Evolutionary conservation across 805 yeast genomes (phyloP).

Genomic region (Saccharomycopsis guyanensis): DNA sequence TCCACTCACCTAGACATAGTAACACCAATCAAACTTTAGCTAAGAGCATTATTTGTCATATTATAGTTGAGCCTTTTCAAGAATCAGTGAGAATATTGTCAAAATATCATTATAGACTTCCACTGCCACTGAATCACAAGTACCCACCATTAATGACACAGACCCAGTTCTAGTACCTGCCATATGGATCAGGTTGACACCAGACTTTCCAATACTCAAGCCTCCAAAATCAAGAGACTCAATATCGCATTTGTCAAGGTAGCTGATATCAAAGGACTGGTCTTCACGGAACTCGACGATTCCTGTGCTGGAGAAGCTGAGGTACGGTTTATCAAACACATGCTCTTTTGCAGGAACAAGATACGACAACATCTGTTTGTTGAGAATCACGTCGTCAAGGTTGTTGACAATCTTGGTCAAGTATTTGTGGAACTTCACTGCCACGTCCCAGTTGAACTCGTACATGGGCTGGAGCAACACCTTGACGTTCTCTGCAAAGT

Average conservation of each 20-base stretch:
- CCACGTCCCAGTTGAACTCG: background rate
- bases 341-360: constrained; percentile 1
- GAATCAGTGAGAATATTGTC: background rate
- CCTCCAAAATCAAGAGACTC: background rate
- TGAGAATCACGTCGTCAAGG: background rate
- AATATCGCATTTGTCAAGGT: background rate
- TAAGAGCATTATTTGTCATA: too few relatives aligned
- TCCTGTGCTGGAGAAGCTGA: background rate
- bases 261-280: background rate
- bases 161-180: background rate
- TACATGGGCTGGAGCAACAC: background rate
- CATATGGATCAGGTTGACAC: background rate
- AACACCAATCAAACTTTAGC: too few relatives aligned
- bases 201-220: background rate
- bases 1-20: too few relatives aligned
- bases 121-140: background rate
- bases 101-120: background rate
- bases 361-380: background rate
- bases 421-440: background rate
- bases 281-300: background rate
- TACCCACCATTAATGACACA: background rate
- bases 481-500: background rate
- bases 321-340: background rate
- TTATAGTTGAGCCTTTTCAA: background rate
- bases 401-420: background rate